Evolutionary conservation across 805 yeast genomes (phyloP), one percentile per base, ranked within the genome.

Genomic region (Blastobotrys muscicola): DNA sequence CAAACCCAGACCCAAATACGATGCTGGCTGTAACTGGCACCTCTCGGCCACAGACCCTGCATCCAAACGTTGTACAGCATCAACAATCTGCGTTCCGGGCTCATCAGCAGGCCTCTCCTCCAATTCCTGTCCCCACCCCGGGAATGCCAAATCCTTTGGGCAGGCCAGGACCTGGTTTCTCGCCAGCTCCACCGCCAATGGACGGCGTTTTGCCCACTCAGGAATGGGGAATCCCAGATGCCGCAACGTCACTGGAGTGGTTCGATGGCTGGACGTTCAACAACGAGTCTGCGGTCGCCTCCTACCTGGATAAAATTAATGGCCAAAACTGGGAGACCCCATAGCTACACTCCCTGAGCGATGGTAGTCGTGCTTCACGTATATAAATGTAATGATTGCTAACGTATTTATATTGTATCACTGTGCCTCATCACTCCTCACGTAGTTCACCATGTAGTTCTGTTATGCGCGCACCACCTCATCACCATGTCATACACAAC

Each of bases 71-170:
- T 3, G 11, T 33, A 38, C 31, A 39, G 38, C 29, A 14, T 3
- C 32, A 20, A 4, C 31, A 35, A 8, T 6, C 29, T 3, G n/a
- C 29, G 4, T 9, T 20, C 26, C 26, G 26, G 6, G 26, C 26
- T 4, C 26, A 20, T 6, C 26, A 20, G 26, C 26, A 20, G 26
- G 26, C 26, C 26, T 20, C 26, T 6, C 26, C 26, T 4, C 26
- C 26, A 20, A 20, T 20, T 6, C 26, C 26, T 6, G 26, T 20
- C 26, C 26, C 26, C 26, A 20, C 26, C 26, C 26, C 26, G 26
- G 51, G 51, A 48, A 48, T 30, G 40, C 42, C 15, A 46, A 46
- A 30, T 16, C 44, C 13, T 36, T 4, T 20, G 26, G 26, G 6
- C 26, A 20, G 26, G 26, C 26, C 26, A 4, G 26, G 26, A 4